Percentiles rank a stretch among this genome's conserved stretches.
Evolutionary conservation across 352 stramenopile species (phyloP).

Genomic region (Detonula confervacea): DNA sequence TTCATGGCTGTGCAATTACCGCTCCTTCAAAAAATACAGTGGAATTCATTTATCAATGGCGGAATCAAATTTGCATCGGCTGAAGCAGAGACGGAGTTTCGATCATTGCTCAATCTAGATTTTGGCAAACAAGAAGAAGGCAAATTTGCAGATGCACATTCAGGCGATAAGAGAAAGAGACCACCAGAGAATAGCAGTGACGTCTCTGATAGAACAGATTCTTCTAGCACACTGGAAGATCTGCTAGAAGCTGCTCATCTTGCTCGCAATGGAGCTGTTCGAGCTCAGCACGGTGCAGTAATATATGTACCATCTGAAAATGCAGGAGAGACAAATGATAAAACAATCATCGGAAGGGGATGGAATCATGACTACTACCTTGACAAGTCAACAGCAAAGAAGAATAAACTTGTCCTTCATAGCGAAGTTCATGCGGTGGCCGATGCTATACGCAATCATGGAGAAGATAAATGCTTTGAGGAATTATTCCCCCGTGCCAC

Average conservation of each 20-base stretch:
- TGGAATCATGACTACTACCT: slow-evolving; percentile 51
- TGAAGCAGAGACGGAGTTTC: slow-evolving; percentile 12
- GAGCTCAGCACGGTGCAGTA: slow-evolving; percentile 48
- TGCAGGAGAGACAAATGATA: neutral
- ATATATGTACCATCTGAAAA: slow-evolving; percentile 30
- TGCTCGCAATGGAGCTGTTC: slow-evolving; percentile 35
- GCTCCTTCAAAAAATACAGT: slow-evolving; percentile 29
- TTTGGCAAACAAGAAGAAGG: neutral
- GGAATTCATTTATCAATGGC: slow-evolving; percentile 23
- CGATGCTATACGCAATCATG: slow-evolving; percentile 37
- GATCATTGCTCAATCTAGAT: neutral
- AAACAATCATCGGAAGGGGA: slow-evolving; percentile 36
- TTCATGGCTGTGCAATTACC: slow-evolving; percentile 39
- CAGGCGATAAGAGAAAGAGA: slow-evolving; percentile 41
- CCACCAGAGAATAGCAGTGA: neutral
- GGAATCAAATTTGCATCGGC: slow-evolving; percentile 25
- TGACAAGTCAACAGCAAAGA: slow-evolving; percentile 21
- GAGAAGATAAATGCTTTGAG: slow-evolving; percentile 49
- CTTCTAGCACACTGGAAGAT: slow-evolving; percentile 8
- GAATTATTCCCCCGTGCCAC: slow-evolving; percentile 40
- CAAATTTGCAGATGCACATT: too few species aligned
- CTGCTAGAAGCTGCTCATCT: slow-evolving; percentile 48
- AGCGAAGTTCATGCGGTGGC: slow-evolving; percentile 42
- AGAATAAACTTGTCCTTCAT: slow-evolving; percentile 57
- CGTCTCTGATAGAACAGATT: neutral